Percentiles rank a stretch among this genome's conserved stretches.
These are phyloP conservation scores for Penicillium lividum DNA, from an alignment of 495 filamentous ascomycete species.

Conservation along the genomic window DNA sequence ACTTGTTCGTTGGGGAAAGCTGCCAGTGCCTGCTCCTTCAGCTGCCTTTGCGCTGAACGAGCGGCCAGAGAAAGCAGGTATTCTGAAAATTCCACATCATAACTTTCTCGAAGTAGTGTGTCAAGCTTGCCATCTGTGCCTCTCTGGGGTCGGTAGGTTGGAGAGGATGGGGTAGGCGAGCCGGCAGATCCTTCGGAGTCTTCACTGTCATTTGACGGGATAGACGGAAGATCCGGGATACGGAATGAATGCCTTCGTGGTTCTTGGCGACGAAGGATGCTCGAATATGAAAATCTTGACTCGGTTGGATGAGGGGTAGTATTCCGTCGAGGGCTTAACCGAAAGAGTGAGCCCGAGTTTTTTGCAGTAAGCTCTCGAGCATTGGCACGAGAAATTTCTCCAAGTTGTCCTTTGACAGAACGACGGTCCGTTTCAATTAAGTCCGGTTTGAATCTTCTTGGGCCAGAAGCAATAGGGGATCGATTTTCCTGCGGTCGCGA, in stretches of 20 bases:
- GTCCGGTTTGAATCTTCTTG: conserved; percentile 56
- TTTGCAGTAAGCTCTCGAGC: not conserved
- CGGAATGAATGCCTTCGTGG: conserved; percentile 55
- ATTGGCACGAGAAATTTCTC: conserved; percentile 28
- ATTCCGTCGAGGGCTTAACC: conserved; percentile 1
- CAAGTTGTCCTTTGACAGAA: conserved; percentile 38
- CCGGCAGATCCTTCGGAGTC: conserved; percentile 45
- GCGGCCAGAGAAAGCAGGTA: conserved; percentile 77
- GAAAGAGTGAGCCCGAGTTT: not conserved
- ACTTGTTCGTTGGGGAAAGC: conserved; percentile 68
- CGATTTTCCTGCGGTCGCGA: conserved; percentile 9
- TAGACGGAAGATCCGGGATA: conserved; percentile 53
- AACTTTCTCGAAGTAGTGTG: conserved; percentile 46
- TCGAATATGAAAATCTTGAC: conserved; percentile 50
- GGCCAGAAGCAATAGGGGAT: conserved; percentile 14
- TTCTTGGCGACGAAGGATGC: conserved; percentile 41
- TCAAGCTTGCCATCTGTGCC: not conserved
- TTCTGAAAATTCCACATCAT: conserved; percentile 68
- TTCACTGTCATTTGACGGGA: conserved; percentile 57
- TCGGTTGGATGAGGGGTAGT: conserved; percentile 26
- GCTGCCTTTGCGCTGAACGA: conserved; percentile 71
- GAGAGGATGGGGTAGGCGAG: conserved; percentile 38
- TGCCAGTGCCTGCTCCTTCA: conserved; percentile 67
- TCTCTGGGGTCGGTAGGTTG: conserved; percentile 13
- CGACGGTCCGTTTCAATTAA: conserved; percentile 58